These are phyloP conservation scores for Aureobasidium sp. DNA, from an alignment of 2,329 filamentous ascomycete species.

Conservation along the genomic window DNA sequence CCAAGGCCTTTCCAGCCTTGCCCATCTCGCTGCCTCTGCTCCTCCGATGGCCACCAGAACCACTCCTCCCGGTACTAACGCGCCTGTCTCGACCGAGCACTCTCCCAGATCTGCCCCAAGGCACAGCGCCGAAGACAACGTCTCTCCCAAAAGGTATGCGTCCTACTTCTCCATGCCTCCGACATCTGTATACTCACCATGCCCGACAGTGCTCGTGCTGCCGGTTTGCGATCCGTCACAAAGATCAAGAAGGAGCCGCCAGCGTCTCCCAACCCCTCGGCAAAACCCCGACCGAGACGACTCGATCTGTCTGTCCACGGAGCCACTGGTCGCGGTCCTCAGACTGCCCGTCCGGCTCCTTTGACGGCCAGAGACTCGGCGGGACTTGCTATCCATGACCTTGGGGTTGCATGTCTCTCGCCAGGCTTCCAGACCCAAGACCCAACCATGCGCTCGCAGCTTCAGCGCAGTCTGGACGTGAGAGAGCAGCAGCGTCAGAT, in stretches of 20 bases:
- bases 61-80: constrained; percentile 31
- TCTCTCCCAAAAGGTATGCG: constrained; percentile 44
- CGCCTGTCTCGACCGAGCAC: constrained; percentile 28
- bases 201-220: constrained; percentile 16
- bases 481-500: constrained; percentile 90
- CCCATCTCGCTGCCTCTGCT: constrained; percentile 23
- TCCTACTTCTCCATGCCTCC: neutral
- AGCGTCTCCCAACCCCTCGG: constrained; percentile 70
- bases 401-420: constrained; percentile 88
- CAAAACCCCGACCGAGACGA: constrained; percentile 67
- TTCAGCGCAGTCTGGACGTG: constrained; percentile 89
- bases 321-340: constrained; percentile 35
- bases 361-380: constrained; percentile 69
- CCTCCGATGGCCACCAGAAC: constrained; percentile 29
- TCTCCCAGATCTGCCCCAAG: constrained; percentile 20
- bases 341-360: constrained; percentile 55
- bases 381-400: constrained; percentile 76
- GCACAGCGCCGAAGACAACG: constrained; percentile 41
- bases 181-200: constrained; percentile 23
- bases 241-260: constrained; percentile 93
- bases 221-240: constrained; percentile 54
- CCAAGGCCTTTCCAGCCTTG: constrained; percentile 19
- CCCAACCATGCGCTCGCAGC: constrained; percentile 90
- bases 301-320: constrained; percentile 62
- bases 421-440: constrained; percentile 95